Evolutionary conservation across 768 basidiomycete species (phyloP), one percentile per base, ranked within the genome.

Genomic region (Austroboletus festivus): DNA sequence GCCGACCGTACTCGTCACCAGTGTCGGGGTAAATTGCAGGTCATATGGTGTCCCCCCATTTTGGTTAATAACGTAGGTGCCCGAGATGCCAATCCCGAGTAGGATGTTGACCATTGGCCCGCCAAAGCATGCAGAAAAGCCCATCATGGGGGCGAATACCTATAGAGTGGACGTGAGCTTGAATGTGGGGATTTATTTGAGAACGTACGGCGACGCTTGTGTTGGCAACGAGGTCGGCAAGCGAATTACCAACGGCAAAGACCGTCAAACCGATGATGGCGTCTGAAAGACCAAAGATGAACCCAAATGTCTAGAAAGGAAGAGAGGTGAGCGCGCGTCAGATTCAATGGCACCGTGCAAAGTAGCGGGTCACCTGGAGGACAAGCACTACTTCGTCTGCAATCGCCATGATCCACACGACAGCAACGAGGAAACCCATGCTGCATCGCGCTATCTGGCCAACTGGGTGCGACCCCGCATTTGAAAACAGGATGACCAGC

Each of bases 331-430:
- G 55, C n/a, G 21, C 2, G 2, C 8, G 19, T 21, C 26, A 26
- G 18, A 52, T 7, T 34, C 0, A 19, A n/a, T n/a, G n/a, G n/a
- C n/a, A n/a, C n/a, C n/a, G n/a, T 5, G 9, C 5, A 16, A 12
- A 0, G 19, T 23, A 33, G 33, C 1, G 28, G 4, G 56, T 78
- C 48, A 94, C 94, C 73, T 87, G 84, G 10, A 98, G 77, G 11
- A 97, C 85, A 41, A 86, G 79, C 24, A 98, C 93, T 2, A 95
- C 93, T 64, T 97, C 94, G 63, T 96, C 93, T 1, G 94, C 93
- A 41, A 98, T 93, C 6, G 89, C 93, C 83, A 97, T 94, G 58
- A 99, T 97, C 95, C 96, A 99, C 8, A 97, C 84, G 52, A 97
- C 81, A 3, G 93, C 78, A 22, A 95, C 86, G 19, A 85, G 64